phyloP scores from a whole-genome alignment of 352 stramenopile genomes.

The Phytophthora capsici region DNA sequence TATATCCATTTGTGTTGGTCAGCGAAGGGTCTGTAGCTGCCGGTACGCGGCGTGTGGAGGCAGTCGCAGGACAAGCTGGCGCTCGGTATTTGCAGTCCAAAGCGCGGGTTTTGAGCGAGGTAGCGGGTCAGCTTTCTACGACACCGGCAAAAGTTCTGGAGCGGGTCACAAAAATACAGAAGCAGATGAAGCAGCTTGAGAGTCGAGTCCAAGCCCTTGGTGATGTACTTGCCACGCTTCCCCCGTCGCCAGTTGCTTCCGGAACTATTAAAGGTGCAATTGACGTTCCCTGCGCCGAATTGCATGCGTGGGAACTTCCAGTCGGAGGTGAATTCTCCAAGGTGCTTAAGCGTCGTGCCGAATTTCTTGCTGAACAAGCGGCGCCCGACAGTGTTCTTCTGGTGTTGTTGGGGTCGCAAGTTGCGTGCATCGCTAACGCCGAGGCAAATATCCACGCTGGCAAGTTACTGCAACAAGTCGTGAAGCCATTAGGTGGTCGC shows the following conservation, averaged over 20 bases:
- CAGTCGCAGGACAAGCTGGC: conserved; percentile 57
- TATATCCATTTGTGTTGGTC: conserved; percentile 80
- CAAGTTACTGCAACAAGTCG: conserved; percentile 59
- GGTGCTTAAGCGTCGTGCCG: conserved; percentile 66
- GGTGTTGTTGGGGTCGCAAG: conserved; percentile 53
- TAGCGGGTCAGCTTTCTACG: conserved; percentile 67
- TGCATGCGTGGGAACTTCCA: conserved; percentile 36
- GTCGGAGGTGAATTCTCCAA: conserved; percentile 49
- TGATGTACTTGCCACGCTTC: conserved; percentile 54
- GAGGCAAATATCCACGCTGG: conserved; percentile 49
- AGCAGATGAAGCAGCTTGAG: conserved; percentile 74
- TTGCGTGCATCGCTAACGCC: conserved; percentile 55
- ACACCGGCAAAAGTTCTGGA: conserved; percentile 66
- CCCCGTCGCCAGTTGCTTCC: conserved; percentile 40
- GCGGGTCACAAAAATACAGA: conserved; percentile 72
- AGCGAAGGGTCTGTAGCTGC: conserved; percentile 82
- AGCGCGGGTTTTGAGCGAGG: conserved; percentile 46
- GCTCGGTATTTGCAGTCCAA: conserved; percentile 69
- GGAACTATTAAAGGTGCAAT: conserved; percentile 31
- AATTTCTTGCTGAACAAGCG: conserved; percentile 51
- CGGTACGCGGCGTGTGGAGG: conserved; percentile 79
- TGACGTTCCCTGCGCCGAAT: conserved; percentile 35
- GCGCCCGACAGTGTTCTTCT: conserved; percentile 44
- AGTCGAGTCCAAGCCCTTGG: conserved; percentile 54
- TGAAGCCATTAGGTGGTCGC: conserved; percentile 59